These are phyloP conservation scores for Helminthosporium solani DNA, from an alignment of 2,329 filamentous ascomycete species.

Conservation along the genomic window DNA sequence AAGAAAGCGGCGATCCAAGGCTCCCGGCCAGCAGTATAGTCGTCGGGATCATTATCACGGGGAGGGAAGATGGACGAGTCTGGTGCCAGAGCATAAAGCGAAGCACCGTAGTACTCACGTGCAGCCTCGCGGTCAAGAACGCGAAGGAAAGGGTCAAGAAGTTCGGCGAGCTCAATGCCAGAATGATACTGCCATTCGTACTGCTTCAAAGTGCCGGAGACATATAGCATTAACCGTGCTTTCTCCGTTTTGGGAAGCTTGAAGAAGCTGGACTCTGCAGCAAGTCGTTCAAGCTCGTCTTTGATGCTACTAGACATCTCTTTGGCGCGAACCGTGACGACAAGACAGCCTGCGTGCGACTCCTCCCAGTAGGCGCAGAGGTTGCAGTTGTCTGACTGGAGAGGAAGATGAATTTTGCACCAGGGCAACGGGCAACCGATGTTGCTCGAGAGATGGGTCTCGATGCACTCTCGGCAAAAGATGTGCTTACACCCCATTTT, in stretches of 20 bases:
- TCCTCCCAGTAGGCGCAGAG: constrained; percentile 14
- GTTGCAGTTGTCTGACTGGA: constrained; percentile 13
- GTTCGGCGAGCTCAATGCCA: constrained; percentile 15
- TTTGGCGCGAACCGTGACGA: constrained; percentile 16
- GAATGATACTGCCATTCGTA: constrained; percentile 21
- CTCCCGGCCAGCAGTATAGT: constrained; percentile 14
- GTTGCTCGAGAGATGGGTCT: constrained; percentile 9
- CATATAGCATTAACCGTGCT: constrained; percentile 5
- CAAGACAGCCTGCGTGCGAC: constrained; percentile 6
- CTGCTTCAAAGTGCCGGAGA: constrained; percentile 10
- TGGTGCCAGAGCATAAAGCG: constrained; percentile 8
- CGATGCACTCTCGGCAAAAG: constrained; percentile 17
- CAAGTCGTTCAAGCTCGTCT: constrained; percentile 10
- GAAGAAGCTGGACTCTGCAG: constrained; percentile 11
- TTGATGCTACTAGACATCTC: constrained; percentile 18
- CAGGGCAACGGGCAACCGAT: constrained; percentile 15
- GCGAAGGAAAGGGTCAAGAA: constrained; percentile 18
- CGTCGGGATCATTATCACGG: constrained; percentile 14
- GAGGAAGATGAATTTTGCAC: constrained; percentile 4
- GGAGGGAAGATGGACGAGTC: constrained; percentile 5
- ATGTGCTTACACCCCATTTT: constrained; percentile 12
- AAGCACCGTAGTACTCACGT: constrained; percentile 6
- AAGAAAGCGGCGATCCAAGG: constrained; percentile 19
- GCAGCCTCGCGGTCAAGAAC: constrained; percentile 7
- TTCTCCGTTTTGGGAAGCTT: constrained; percentile 5